These are phyloP conservation scores for Gynostemma pentaphyllum DNA, from an alignment of 306 rosid genomes.

Conservation along the genomic window DNA sequence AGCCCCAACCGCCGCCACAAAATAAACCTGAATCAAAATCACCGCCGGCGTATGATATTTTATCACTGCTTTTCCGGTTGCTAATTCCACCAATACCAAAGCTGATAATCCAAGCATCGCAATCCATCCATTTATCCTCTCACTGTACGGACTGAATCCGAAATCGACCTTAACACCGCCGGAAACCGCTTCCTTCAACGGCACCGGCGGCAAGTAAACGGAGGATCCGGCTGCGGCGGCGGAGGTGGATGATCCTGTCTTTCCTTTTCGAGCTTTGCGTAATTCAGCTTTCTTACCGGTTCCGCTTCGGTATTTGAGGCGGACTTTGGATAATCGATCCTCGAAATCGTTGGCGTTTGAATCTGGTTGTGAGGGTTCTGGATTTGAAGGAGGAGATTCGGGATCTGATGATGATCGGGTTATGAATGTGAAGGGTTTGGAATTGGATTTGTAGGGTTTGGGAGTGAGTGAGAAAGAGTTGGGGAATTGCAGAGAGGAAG, in stretches of 20 bases:
- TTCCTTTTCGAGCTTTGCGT: conserved; percentile 43
- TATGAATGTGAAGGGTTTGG: conserved; percentile 26
- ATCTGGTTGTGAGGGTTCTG: conserved; percentile 13
- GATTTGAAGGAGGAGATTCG: conserved; percentile 33
- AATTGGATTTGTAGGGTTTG: no score
- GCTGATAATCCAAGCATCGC: conserved; percentile 64
- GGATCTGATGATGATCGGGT: conserved; percentile 45
- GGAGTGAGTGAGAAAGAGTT: conserved; percentile 28
- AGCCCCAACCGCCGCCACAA: conserved; percentile 61
- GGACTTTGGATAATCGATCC: conserved; percentile 22
- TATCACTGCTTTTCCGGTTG: conserved; percentile 71
- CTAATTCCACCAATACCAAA: conserved; percentile 65
- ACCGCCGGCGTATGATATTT: conserved; percentile 60
- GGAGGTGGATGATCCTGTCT: conserved; percentile 21
- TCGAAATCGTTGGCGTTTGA: conserved; percentile 19
- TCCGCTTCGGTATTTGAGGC: conserved; percentile 64
- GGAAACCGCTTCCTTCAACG: conserved; percentile 60
- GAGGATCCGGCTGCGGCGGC: conserved; percentile 25
- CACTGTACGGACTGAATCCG: conserved; percentile 72
- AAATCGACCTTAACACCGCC: conserved; percentile 56
- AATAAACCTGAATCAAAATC: conserved; percentile 57
- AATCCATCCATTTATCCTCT: conserved; percentile 55
- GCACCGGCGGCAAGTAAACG: conserved; percentile 62
- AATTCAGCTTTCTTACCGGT: conserved; percentile 74
- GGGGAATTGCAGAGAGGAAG: conserved; percentile 34